A percentile compares a stretch with the other conserved stretches of the same genome.
phyloP scores from a whole-genome alignment of 208 protist genomes.

The Trypanosoma grayi region DNA sequence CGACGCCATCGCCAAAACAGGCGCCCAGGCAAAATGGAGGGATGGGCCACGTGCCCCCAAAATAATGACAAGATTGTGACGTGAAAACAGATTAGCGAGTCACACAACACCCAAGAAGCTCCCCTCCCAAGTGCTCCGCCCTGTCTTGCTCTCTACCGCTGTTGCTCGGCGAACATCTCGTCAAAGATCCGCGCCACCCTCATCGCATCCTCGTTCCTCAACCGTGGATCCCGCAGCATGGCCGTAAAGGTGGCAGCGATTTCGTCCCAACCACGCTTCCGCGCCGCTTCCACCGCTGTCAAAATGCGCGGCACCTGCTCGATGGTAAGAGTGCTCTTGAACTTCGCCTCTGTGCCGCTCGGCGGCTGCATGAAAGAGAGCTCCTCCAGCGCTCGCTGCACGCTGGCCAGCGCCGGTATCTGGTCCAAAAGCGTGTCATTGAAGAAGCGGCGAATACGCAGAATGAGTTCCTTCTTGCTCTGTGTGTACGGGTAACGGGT shows the following conservation, averaged over 20 bases:
- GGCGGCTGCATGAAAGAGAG: slow-evolving; percentile 88
- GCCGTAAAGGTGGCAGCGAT: slow-evolving; percentile 4
- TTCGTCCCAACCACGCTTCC: slow-evolving; percentile 11
- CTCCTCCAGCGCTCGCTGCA: slow-evolving; percentile 89
- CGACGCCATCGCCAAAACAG: neutral
- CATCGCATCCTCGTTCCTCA: slow-evolving; percentile 65
- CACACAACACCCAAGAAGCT: too few relatives aligned
- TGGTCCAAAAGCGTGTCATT: slow-evolving; percentile 90
- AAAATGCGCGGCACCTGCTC: slow-evolving; percentile 87
- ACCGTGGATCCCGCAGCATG: slow-evolving; percentile 42
- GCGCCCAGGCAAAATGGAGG: too few relatives aligned
- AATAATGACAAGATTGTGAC: too few relatives aligned
- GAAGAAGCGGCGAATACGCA: slow-evolving; percentile 65
- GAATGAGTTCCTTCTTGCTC: slow-evolving; percentile 78
- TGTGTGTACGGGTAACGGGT: slow-evolving; percentile 78
- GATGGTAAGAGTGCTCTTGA: slow-evolving; percentile 77
- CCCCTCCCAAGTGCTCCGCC: neutral
- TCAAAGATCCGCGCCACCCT: slow-evolving; percentile 74
- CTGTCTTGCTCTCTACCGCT: neutral
- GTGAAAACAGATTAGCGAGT: too few relatives aligned
- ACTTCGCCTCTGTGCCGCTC: slow-evolving; percentile 86
- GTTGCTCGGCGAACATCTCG: slow-evolving; percentile 55
- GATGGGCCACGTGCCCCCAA: too few relatives aligned
- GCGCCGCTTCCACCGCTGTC: slow-evolving; percentile 40
- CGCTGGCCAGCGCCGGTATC: slow-evolving; percentile 76